A percentile compares a stretch with the other conserved stretches of the same genome.
Evolutionary conservation across 257 asterid genomes (phyloP).

Genomic region (Lithospermum erythrorhizon): DNA sequence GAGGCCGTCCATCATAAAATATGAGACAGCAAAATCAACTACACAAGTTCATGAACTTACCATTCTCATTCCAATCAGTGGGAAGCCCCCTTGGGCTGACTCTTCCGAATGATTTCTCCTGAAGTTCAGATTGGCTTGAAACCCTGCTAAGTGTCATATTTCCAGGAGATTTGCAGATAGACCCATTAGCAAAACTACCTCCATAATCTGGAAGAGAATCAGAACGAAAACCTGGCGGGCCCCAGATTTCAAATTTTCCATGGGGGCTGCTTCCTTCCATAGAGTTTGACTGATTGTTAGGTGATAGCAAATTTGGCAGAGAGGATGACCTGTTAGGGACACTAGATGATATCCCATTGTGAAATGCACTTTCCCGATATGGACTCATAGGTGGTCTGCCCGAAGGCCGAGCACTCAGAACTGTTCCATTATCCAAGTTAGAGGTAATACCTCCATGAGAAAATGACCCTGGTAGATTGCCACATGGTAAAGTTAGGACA

Average conservation of each 20-base stretch:
- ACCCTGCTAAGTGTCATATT: constrained; percentile 43
- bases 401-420: constrained; percentile 36
- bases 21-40: constrained; percentile 1
- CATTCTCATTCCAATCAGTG: constrained; percentile 59
- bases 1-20: constrained; percentile 2
- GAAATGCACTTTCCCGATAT: constrained; percentile 42
- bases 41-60: constrained; percentile 8
- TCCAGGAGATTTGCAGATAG: constrained; percentile 59
- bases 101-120: constrained; percentile 55
- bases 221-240: constrained; percentile 47
- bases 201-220: constrained; percentile 75
- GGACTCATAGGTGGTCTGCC: constrained; percentile 41
- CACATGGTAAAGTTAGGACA: no score
- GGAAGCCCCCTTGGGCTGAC: constrained; percentile 48
- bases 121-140: constrained; percentile 38
- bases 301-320: constrained; percentile 36
- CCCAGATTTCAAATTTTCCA: constrained; percentile 49
- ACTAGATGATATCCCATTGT: constrained; percentile 48
- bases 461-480: no score
- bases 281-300: constrained; percentile 37
- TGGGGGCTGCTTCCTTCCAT: constrained; percentile 40
- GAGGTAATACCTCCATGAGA: constrained; percentile 25
- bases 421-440: constrained; percentile 31
- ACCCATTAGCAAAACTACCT: constrained; percentile 53
- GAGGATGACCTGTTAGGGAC: constrained; percentile 53